Conservation (phyloP, 129 eudicot genomes). For the Daucus carota region DNA sequence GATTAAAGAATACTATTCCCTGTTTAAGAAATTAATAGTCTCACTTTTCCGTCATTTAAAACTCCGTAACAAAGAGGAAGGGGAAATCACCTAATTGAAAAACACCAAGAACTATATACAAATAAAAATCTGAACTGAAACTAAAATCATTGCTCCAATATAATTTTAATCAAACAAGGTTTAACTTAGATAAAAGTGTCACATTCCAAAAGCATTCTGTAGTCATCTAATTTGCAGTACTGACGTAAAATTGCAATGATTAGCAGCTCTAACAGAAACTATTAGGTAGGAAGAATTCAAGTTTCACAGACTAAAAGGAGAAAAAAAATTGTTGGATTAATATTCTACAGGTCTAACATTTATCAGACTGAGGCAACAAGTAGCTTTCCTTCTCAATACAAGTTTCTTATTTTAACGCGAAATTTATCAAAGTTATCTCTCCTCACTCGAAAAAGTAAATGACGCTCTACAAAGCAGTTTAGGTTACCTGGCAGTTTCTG, state of each 20-base stretch:
- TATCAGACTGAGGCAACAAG: background rate
- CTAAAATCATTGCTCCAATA: background rate
- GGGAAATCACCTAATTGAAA: background rate
- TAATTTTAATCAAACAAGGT: background rate
- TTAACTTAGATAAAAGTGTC: background rate
- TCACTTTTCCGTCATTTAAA: background rate
- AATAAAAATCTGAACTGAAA: background rate
- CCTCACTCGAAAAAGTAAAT: background rate
- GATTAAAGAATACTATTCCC: slow-evolving; percentile 71
- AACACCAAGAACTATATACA: background rate
- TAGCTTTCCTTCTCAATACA: background rate
- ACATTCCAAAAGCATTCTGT: background rate
- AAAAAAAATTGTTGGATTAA: background rate
- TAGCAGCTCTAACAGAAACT: background rate
- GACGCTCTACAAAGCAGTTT: background rate
- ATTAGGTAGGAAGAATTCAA: background rate
- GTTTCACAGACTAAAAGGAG: background rate
- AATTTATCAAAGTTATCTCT: background rate
- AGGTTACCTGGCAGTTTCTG: background rate
- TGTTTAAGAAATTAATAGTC: slow-evolving; percentile 18
- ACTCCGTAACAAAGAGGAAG: background rate
- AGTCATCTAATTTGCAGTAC: background rate
- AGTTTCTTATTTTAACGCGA: background rate
- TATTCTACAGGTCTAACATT: background rate
- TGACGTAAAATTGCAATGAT: background rate